A percentile compares a stretch with the other conserved stretches of the same genome.
Conservation (phyloP, 768 basidiomycete genomes). For the Lactifluus hygrophoroides region DNA sequence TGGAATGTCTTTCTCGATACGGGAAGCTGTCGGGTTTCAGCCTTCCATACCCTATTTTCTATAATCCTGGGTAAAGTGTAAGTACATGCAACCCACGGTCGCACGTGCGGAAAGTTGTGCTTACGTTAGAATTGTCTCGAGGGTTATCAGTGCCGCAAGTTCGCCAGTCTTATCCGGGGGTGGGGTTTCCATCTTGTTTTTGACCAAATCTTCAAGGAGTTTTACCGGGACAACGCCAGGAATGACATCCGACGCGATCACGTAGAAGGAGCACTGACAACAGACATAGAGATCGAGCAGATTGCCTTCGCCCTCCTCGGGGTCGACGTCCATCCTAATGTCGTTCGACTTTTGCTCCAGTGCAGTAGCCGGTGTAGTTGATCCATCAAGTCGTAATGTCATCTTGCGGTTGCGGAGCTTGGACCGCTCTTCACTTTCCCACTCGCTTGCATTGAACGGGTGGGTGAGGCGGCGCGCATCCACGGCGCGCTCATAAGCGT, state of each 20-base stretch:
- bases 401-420: slow-evolving; percentile 51
- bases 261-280: slow-evolving; percentile 75
- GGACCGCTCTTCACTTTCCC: slow-evolving; percentile 43
- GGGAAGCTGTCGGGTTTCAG: slow-evolving; percentile 50
- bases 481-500: slow-evolving; percentile 61
- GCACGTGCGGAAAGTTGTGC: slow-evolving; percentile 22
- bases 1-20: slow-evolving; percentile 48
- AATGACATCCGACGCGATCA: slow-evolving; percentile 59
- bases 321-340: slow-evolving; percentile 28
- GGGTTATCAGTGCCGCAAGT: slow-evolving; percentile 43
- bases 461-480: slow-evolving; percentile 61
- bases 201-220: slow-evolving; percentile 51
- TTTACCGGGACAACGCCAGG: slow-evolving; percentile 64
- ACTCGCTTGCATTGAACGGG: slow-evolving; percentile 46
- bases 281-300: slow-evolving; percentile 74
- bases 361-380: slow-evolving; percentile 1
- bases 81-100: slow-evolving; percentile 4
- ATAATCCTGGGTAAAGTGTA: slow-evolving; percentile 42
- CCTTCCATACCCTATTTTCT: slow-evolving; percentile 69
- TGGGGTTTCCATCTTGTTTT: slow-evolving; percentile 56
- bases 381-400: slow-evolving; percentile 23
- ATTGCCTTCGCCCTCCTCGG: slow-evolving; percentile 38
- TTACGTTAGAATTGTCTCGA: slow-evolving; percentile 64
- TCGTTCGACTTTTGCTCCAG: slow-evolving; percentile 19
- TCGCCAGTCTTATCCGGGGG: slow-evolving; percentile 45